Evolutionary conservation across 495 filamentous ascomycete species (phyloP).

Genomic region (Hyaloscypha finlandica): DNA sequence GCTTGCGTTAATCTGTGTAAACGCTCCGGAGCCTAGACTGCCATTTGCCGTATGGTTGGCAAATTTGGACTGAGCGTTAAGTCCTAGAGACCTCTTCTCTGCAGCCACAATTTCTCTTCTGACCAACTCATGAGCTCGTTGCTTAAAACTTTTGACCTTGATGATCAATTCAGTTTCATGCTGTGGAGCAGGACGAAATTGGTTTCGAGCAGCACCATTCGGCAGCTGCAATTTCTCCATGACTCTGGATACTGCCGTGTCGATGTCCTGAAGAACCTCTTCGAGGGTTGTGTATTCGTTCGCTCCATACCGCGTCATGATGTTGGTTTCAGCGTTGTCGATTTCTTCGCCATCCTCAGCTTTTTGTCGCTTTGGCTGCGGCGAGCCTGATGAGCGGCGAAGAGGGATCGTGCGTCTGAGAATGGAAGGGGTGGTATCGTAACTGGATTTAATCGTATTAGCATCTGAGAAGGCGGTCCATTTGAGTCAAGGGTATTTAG

Average conservation of each 20-base stretch:
- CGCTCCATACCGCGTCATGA: conserved; percentile 46
- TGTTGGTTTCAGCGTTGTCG: conserved; percentile 26
- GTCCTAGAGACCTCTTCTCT: conserved; percentile 38
- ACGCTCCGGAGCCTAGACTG: conserved; percentile 14
- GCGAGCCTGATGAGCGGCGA: conserved; percentile 27
- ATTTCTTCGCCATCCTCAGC: conserved; percentile 24
- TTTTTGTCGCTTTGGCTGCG: conserved; percentile 32
- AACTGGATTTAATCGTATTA: conserved; percentile 31
- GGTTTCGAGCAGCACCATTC: conserved; percentile 22
- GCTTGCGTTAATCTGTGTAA: conserved; percentile 30
- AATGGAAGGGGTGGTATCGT: conserved; percentile 45
- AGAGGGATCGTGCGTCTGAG: conserved; percentile 46
- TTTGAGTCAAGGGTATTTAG: not conserved
- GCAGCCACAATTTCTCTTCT: conserved; percentile 46
- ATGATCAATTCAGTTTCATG: conserved; percentile 23
- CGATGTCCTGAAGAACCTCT: conserved; percentile 47
- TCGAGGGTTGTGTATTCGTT: conserved; percentile 47
- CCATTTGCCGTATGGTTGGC: conserved; percentile 21
- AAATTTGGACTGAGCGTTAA: conserved; percentile 3
- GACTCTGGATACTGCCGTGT: conserved; percentile 39
- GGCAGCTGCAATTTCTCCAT: conserved; percentile 36
- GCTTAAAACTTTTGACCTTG: conserved; percentile 28
- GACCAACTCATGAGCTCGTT: conserved; percentile 33
- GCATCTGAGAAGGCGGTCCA: conserved; percentile 2
- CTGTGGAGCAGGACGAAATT: conserved; percentile 19